A percentile compares a stretch with the other conserved stretches of the same genome.
Evolutionary conservation across 1,284 basidiomycete species (phyloP).

Genomic region (Phlebopus sp.): DNA sequence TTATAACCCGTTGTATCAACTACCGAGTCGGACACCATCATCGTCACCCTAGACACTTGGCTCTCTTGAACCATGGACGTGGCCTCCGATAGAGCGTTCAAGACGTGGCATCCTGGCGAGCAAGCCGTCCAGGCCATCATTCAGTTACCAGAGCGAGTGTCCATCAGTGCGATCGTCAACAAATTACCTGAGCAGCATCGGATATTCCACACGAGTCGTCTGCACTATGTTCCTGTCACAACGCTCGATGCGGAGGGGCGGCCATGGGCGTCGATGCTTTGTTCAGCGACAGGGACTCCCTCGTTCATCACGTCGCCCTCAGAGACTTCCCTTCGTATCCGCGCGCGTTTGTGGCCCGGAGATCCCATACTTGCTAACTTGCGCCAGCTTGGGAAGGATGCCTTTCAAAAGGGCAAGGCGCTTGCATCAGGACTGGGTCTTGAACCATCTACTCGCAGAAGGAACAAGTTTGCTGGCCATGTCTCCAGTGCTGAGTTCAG

Average conservation of each 20-base stretch:
- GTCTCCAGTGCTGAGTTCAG: constrained; percentile 31
- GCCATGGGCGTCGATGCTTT: constrained; percentile 41
- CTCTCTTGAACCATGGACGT: not conserved
- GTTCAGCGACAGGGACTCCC: constrained; percentile 28
- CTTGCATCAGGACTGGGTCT: constrained; percentile 59
- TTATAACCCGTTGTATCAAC: too few relatives aligned
- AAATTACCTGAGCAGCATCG: constrained; percentile 37
- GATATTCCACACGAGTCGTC: constrained; percentile 33
- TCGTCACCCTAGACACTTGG: too few relatives aligned
- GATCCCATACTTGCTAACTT: constrained; percentile 50
- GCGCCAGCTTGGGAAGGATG: too few relatives aligned
- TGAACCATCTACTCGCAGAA: constrained; percentile 51
- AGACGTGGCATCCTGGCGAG: constrained; percentile 40
- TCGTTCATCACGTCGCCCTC: constrained; percentile 46
- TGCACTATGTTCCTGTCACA: constrained; percentile 40
- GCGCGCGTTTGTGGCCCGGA: constrained; percentile 49
- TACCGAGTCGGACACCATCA: too few relatives aligned
- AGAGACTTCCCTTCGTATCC: constrained; percentile 40
- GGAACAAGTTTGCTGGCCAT: constrained; percentile 61
- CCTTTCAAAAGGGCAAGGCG: constrained; percentile 15
- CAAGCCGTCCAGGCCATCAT: constrained; percentile 32
- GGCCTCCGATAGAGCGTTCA: constrained; percentile 11
- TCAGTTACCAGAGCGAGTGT: constrained; percentile 21
- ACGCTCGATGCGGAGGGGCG: constrained; percentile 35
- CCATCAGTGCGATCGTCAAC: constrained; percentile 25